Percentiles rank a stretch among this genome's conserved stretches.
Evolutionary conservation across 106 monocot genomes (phyloP).

Genomic region (Triglochin maritima): DNA sequence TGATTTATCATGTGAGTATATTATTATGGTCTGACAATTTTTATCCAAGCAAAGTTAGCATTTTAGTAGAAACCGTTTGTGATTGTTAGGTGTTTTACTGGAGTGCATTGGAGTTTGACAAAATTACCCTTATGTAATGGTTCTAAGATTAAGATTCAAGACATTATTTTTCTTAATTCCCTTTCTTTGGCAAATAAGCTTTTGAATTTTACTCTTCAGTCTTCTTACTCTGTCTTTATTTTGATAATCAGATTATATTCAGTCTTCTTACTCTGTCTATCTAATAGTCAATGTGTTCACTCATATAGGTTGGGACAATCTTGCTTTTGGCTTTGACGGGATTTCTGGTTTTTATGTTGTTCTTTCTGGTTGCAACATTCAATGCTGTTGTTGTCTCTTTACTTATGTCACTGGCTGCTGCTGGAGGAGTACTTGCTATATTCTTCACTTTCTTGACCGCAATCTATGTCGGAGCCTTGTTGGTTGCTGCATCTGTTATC

Average conservation of each 20-base stretch:
- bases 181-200: too few species aligned
- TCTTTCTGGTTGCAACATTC: conserved; percentile 56
- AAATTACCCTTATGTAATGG: too few species aligned
- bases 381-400: conserved; percentile 64
- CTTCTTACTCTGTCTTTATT: too few species aligned
- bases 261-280: neutral
- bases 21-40: too few species aligned
- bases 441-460: conserved; percentile 64
- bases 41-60: too few species aligned
- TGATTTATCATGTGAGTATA: too few species aligned
- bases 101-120: too few species aligned
- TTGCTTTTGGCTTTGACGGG: conserved; percentile 49
- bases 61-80: too few species aligned
- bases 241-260: neutral
- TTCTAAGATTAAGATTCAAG: too few species aligned
- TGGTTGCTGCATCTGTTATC: conserved; percentile 52
- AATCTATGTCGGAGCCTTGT: conserved; percentile 65
- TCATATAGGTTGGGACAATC: conserved; percentile 71
- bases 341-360: conserved; percentile 43
- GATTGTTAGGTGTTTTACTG: too few species aligned
- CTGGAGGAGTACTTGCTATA: conserved; percentile 75
- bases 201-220: too few species aligned
- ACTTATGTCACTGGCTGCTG: conserved; percentile 73
- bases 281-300: conserved; percentile 2
- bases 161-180: too few species aligned